Percentiles rank a stretch among this genome's conserved stretches.
These are phyloP conservation scores for Vigna trinervia DNA, from an alignment of 306 rosid genomes.

Conservation along the genomic window DNA sequence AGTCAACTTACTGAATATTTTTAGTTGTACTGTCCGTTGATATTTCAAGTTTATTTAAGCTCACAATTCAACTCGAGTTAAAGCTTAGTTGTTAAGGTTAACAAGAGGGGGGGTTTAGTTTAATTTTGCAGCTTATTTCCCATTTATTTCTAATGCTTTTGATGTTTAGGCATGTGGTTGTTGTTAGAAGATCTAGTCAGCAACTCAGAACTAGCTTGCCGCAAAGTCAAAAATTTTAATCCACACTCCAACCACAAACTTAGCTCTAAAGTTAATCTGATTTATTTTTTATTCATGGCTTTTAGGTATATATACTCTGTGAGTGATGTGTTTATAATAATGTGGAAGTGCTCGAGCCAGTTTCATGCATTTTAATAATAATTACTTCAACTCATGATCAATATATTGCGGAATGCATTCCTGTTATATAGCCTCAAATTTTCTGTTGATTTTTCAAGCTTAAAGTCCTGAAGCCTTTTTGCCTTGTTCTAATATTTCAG, in stretches of 20 bases:
- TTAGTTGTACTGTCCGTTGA: background rate
- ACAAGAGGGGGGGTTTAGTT: background rate
- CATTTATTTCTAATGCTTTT: background rate
- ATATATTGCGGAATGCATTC: too few relatives aligned
- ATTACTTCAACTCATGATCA: too few relatives aligned
- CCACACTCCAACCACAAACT: too few relatives aligned
- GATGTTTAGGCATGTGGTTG: background rate
- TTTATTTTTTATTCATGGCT: too few relatives aligned
- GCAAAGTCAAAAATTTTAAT: background rate
- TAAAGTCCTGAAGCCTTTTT: background rate
- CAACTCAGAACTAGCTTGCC: conserved; percentile 4
- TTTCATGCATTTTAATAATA: too few relatives aligned
- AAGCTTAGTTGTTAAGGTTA: background rate
- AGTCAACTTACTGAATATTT: background rate
- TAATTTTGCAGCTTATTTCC: background rate
- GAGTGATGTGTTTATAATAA: too few relatives aligned
- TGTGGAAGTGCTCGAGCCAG: too few relatives aligned
- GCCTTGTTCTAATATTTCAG: conserved; percentile 50
- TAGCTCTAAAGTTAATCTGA: too few relatives aligned
- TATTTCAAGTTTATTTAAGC: background rate
- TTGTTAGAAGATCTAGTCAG: conserved; percentile 29
- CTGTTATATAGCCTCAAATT: too few relatives aligned
- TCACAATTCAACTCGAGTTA: background rate
- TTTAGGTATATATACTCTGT: too few relatives aligned
- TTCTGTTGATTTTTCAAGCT: conserved; percentile 22